Evolutionary conservation across 1,139 yeast genomes (phyloP), one percentile per base, ranked within the genome.

Genomic region (Taphrina sp.): DNA sequence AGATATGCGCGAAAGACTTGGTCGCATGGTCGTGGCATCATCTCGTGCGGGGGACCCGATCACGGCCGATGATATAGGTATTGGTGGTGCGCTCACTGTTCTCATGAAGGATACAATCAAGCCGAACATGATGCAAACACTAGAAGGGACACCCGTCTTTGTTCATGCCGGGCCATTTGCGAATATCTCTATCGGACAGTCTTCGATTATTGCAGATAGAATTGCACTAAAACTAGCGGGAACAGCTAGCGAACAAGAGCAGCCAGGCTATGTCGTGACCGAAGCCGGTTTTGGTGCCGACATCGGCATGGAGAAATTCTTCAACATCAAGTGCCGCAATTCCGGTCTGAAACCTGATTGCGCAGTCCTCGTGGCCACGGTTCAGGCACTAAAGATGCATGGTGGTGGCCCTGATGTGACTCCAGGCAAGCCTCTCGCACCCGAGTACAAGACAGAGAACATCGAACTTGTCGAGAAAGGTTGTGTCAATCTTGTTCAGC

Each of bases 101-200:
- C 75, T 92, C 65, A 79, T 92, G 76, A 90, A 89, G 75, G 98
- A 92, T 69, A 96, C 98, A 39, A 85, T 92, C 69, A 90, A 92
- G 75, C 98, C 98, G 64, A 92, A 90, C 70, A 75, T 92, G 68
- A 92, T 92, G 98, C 98, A 92, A 74, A 88, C 97, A 55, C 79
- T 92, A 64, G 98, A 92, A 74, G 98, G 98, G 62, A 89, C 97
- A 23, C 98, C 98, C 33, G 98, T 92, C 41, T 83, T 92, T 66
- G 96, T 92, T 54, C 98, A 92, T 69, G 97, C 97, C 59, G 98
- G 98, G 62, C 98, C 98, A 52, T 92, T 92, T 70, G 98, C 98
- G 64, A 92, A 92, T 72, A 92, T 92, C 64, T 87, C 96, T 46
- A 92, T 92, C 37, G 61, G 61, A 5, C 54, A 59, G 39, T 58